Conservation (phyloP, 306 rosid genomes). For the Vigna nakashimae region DNA sequence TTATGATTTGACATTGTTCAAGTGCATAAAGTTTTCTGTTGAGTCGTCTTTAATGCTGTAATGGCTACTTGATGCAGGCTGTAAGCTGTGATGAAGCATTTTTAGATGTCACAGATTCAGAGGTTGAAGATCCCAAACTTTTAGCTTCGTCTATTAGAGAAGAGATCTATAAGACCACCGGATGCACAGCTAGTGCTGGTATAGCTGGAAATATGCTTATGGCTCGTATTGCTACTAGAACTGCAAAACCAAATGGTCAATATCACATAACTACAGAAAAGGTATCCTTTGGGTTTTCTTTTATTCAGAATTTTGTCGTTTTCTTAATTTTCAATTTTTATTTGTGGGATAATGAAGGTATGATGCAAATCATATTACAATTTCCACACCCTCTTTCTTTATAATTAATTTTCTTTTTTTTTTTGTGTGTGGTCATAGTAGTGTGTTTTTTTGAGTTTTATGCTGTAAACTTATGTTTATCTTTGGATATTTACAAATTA, state of each 20-base stretch:
- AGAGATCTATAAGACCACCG: constrained; percentile 78
- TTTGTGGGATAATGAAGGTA: constrained; percentile 31
- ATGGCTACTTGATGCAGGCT: constrained; percentile 64
- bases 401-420: not conserved
- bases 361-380: not conserved
- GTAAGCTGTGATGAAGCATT: constrained; percentile 98
- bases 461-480: constrained; percentile 34
- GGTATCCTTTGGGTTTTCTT: constrained; percentile 53
- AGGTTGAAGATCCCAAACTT: constrained; percentile 67
- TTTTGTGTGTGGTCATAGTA: not conserved
- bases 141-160: constrained; percentile 74
- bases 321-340: constrained; percentile 26
- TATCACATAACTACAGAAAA: constrained; percentile 71
- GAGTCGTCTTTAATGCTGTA: constrained; percentile 25
- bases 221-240: constrained; percentile 95
- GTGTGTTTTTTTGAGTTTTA: constrained; percentile 25
- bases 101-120: constrained; percentile 71
- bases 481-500: constrained; percentile 30
- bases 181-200: constrained; percentile 95
- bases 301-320: constrained; percentile 26
- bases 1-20: constrained; percentile 38
- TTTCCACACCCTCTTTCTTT: constrained; percentile 4
- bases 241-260: constrained; percentile 97
- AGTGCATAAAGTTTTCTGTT: constrained; percentile 33
- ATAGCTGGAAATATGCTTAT: constrained; percentile 88